Percentiles rank a stretch among this genome's conserved stretches.
Evolutionary conservation across 2,329 filamentous ascomycete genomes (phyloP).

Genomic region (Endothia cerciana): DNA sequence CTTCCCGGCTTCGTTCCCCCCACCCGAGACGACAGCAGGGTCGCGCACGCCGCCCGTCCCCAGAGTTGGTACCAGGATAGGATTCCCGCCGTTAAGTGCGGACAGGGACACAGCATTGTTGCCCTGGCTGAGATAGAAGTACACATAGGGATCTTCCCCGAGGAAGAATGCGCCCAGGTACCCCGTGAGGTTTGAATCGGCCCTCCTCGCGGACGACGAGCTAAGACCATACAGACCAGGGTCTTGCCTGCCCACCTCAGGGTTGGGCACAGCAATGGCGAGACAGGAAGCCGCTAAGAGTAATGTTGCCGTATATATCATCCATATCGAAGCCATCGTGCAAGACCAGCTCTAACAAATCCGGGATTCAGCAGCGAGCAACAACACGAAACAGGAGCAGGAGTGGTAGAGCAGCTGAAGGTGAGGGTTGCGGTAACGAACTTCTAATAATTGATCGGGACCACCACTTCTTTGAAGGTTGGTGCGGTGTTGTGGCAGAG

Average conservation of each 20-base stretch:
- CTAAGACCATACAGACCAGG: slow-evolving; percentile 29
- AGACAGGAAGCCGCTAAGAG: slow-evolving; percentile 18
- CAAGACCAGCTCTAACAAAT: not conserved
- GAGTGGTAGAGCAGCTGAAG: not conserved
- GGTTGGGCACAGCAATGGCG: slow-evolving; percentile 8
- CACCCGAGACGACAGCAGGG: slow-evolving; percentile 52
- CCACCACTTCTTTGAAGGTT: not conserved
- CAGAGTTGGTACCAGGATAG: slow-evolving; percentile 52
- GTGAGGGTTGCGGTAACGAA: not conserved
- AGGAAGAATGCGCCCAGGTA: slow-evolving; percentile 61
- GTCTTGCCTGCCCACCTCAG: not conserved
- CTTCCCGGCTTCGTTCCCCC: slow-evolving; percentile 48
- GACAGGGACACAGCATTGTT: slow-evolving; percentile 54
- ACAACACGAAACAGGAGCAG: not conserved
- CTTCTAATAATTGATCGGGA: not conserved
- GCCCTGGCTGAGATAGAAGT: slow-evolving; percentile 57
- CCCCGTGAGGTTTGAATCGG: slow-evolving; percentile 48
- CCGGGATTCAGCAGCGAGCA: not conserved
- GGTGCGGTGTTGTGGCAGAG: not conserved
- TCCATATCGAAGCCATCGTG: slow-evolving; percentile 11
- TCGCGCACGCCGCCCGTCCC: slow-evolving; percentile 58
- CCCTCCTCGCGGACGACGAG: slow-evolving; percentile 37
- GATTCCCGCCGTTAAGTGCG: slow-evolving; percentile 51
- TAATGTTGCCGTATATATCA: slow-evolving; percentile 2
- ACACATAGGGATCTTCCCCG: slow-evolving; percentile 56